Evolutionary conservation across 2,329 filamentous ascomycete species (phyloP).

Genomic region (Aureobasidium vineae): DNA sequence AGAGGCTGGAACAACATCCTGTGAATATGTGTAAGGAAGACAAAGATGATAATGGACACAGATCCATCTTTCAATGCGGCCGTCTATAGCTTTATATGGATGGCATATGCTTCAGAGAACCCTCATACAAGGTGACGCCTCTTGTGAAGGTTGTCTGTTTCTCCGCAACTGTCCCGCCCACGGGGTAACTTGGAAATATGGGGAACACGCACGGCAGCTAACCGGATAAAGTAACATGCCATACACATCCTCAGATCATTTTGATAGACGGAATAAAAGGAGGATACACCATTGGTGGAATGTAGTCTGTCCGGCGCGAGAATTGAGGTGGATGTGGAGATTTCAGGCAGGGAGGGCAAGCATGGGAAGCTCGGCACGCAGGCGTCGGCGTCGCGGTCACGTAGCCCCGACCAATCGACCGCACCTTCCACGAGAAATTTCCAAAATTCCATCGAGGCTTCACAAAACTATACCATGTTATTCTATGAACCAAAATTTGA

Average conservation of each 20-base stretch:
- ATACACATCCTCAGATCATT: neutral
- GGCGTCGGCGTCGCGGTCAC: neutral
- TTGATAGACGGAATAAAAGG: neutral
- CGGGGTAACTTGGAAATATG: slow-evolving; percentile 15
- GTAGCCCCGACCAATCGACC: neutral
- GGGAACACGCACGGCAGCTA: slow-evolving; percentile 14
- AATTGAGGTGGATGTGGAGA: slow-evolving; percentile 16
- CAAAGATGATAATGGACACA: neutral
- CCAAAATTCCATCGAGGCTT: neutral
- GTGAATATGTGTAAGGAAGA: neutral
- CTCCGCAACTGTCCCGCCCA: slow-evolving; percentile 21
- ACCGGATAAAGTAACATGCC: slow-evolving; percentile 2
- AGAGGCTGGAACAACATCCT: slow-evolving; percentile 27
- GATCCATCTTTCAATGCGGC: neutral
- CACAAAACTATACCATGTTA: neutral
- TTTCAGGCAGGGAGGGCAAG: slow-evolving; percentile 10
- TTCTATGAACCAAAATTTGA: neutral
- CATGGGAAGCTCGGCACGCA: slow-evolving; percentile 13
- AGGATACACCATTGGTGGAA: slow-evolving; percentile 8
- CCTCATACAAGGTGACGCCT: slow-evolving; percentile 15
- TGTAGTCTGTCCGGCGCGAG: slow-evolving; percentile 7
- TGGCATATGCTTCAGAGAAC: neutral
- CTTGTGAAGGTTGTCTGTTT: slow-evolving; percentile 11
- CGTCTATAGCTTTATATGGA: neutral
- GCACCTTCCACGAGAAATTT: neutral